A percentile compares a stretch with the other conserved stretches of the same genome.
phyloP scores from a whole-genome alignment of 2,329 filamentous ascomycete species.

The Stachybotrys echinatus region DNA sequence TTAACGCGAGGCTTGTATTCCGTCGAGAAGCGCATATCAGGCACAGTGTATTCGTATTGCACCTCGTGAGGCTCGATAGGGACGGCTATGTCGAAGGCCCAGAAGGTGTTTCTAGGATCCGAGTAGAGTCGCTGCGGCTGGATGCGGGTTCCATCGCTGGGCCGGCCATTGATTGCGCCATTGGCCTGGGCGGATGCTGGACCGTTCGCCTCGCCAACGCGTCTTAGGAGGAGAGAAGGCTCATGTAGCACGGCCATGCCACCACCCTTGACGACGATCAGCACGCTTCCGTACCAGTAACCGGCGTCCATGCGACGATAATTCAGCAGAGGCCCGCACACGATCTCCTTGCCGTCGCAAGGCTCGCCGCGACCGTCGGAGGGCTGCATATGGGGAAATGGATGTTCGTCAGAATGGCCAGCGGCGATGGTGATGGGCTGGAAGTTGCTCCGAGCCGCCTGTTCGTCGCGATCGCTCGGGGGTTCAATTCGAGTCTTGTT shows the following conservation, averaged over 20 bases:
- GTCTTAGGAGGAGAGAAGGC: conserved; percentile 54
- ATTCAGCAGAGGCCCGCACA: conserved; percentile 71
- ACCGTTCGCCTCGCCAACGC: conserved; percentile 22
- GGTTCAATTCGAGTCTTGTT: conserved; percentile 48
- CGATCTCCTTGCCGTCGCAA: conserved; percentile 52
- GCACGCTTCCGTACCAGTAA: conserved; percentile 77
- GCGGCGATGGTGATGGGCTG: conserved; percentile 46
- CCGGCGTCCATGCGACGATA: conserved; percentile 70
- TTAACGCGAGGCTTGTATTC: conserved; percentile 53
- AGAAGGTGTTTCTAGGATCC: conserved; percentile 72
- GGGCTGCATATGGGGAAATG: conserved; percentile 10
- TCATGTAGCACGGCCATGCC: conserved; percentile 50
- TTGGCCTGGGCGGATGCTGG: conserved; percentile 13
- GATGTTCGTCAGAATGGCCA: conserved; percentile 23
- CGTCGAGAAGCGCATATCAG: conserved; percentile 57
- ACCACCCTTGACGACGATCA: conserved; percentile 74
- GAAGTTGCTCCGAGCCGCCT: conserved; percentile 26
- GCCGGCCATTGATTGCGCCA: conserved; percentile 22
- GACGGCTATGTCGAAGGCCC: conserved; percentile 80
- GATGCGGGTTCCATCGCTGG: conserved; percentile 36
- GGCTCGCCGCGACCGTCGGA: conserved; percentile 11
- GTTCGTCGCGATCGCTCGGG: conserved; percentile 18
- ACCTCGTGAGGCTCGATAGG: conserved; percentile 67
- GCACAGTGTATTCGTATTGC: conserved; percentile 73
- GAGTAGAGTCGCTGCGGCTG: conserved; percentile 54